phyloP scores from a whole-genome alignment of 192 early-diverging fungal genomes.

The Mortierella claussenii region DNA sequence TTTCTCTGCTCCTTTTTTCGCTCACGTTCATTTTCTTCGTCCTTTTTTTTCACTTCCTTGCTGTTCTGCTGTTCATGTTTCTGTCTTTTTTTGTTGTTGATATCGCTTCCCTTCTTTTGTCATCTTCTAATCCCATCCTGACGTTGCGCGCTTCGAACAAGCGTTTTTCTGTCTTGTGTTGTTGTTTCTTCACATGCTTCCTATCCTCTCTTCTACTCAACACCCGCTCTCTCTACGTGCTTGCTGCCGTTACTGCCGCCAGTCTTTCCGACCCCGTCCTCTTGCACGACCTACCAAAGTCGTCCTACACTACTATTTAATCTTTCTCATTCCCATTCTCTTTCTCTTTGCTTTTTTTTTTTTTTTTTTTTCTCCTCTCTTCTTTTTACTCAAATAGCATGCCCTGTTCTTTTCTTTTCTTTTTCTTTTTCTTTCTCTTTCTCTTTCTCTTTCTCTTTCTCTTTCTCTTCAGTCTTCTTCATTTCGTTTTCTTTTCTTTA shows the following conservation, averaged over 20 bases:
- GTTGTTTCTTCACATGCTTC: neutral
- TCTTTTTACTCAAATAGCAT: slow-evolving; percentile 1
- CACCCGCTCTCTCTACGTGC: neutral
- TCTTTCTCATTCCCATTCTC: slow-evolving; percentile 1
- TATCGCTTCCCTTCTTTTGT: no score
- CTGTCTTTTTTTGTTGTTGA: no score
- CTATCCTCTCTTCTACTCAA: neutral
- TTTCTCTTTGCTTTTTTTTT: neutral
- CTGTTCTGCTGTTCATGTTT: slow-evolving; percentile 3
- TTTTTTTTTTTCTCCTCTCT: slow-evolving; percentile 2
- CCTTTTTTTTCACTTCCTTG: neutral
- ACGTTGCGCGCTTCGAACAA: no score
- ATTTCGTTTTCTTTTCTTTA: neutral
- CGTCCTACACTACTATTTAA: neutral
- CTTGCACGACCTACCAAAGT: neutral
- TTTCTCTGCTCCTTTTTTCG: slow-evolving; percentile 5
- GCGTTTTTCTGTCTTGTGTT: neutral
- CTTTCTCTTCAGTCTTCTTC: slow-evolving; percentile 3
- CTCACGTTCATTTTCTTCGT: neutral
- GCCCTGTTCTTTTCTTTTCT: neutral
- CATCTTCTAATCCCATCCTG: no score
- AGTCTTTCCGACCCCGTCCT: slow-evolving; percentile 21
- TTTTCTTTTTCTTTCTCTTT: neutral
- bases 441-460: neutral
- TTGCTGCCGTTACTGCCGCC: slow-evolving; percentile 9